A percentile compares a stretch with the other conserved stretches of the same genome.
phyloP scores from a whole-genome alignment of 208 protist genomes.

The Wallacemonas sp. region DNA sequence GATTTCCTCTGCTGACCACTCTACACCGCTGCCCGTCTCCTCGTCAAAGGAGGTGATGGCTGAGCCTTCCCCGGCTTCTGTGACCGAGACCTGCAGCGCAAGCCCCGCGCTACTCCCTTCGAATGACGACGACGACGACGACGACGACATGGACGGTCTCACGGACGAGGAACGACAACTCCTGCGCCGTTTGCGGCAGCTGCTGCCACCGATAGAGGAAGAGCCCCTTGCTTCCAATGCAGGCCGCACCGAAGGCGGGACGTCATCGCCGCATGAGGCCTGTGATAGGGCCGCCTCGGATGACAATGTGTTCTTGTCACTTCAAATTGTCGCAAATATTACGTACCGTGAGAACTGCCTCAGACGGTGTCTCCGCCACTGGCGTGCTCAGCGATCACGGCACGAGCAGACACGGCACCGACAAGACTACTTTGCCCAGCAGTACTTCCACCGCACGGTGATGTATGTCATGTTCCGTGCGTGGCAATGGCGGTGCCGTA shows the following conservation, averaged over 20 bases:
- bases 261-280: too few species aligned
- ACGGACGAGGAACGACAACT: background rate
- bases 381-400: slow-evolving; percentile 12
- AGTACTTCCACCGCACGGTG: slow-evolving; percentile 33
- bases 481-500: slow-evolving; percentile 55
- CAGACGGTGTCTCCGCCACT: slow-evolving; percentile 19
- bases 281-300: too few species aligned
- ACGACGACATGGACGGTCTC: background rate
- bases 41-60: too few species aligned
- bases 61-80: too few species aligned
- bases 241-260: too few species aligned
- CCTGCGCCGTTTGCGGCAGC: background rate
- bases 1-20: too few species aligned
- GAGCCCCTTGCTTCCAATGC: too few species aligned
- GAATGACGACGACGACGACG: too few species aligned
- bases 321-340: slow-evolving; percentile 47
- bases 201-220: background rate
- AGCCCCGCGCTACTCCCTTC: too few species aligned
- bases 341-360: slow-evolving; percentile 30
- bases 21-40: too few species aligned
- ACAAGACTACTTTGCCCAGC: slow-evolving; percentile 25
- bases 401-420: slow-evolving; percentile 14
- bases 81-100: too few species aligned
- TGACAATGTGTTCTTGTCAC: background rate
- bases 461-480: slow-evolving; percentile 58